Percentiles rank a stretch among this genome's conserved stretches.
These are phyloP conservation scores for Uromyces viciae-fabae DNA, from an alignment of 1,284 basidiomycete genomes.

Conservation along the genomic window DNA sequence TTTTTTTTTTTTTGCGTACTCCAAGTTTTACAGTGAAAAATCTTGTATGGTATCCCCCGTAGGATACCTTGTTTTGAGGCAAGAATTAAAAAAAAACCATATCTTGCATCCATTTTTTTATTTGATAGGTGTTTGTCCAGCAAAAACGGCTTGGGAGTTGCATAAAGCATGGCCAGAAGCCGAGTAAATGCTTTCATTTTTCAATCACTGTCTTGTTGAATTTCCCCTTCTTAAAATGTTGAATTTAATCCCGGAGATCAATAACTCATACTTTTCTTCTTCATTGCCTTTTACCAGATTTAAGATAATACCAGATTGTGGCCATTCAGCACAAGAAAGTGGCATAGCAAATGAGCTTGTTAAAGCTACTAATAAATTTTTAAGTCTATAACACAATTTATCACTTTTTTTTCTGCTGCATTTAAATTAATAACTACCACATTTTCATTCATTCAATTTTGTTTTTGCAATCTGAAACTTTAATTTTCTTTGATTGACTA, in stretches of 20 bases:
- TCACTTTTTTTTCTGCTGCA: background rate
- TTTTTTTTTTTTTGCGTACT: background rate
- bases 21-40: background rate
- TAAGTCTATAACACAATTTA: background rate
- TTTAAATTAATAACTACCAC: background rate
- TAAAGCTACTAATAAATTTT: slow-evolving; percentile 59
- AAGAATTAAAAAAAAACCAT: no score
- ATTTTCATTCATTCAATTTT: no score
- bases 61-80: no score
- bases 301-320: slow-evolving; percentile 80
- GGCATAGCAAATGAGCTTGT: slow-evolving; percentile 71
- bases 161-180: slow-evolving; percentile 73
- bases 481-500: no score
- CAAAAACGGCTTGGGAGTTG: slow-evolving; percentile 55
- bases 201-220: background rate
- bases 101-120: no score
- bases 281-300: slow-evolving; percentile 57
- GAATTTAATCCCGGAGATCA: background rate
- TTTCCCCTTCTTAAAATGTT: no score
- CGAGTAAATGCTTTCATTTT: slow-evolving; percentile 47
- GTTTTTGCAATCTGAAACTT: no score
- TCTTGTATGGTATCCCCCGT: background rate
- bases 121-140: slow-evolving; percentile 57
- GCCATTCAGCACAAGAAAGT: slow-evolving; percentile 77
- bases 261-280: slow-evolving; percentile 45